Conservation (phyloP, 2,329 filamentous ascomycete species). For the Diaporthe sp. region DNA sequence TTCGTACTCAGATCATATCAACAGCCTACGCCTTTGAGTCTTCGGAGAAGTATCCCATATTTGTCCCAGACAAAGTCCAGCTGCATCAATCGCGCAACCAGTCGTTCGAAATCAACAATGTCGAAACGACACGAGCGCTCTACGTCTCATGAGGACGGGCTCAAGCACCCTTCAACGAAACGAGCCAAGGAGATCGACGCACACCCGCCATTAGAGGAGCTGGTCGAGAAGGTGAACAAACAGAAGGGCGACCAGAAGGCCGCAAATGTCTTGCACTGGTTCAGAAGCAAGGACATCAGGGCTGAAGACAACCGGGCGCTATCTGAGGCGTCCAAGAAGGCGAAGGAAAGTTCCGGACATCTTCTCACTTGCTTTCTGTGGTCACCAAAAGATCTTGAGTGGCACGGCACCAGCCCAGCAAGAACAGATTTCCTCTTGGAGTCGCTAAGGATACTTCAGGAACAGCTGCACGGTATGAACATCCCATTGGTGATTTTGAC, state of each 20-base stretch:
- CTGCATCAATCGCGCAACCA: neutral
- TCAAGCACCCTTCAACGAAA: constrained; percentile 47
- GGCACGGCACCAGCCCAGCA: constrained; percentile 47
- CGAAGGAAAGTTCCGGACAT: constrained; percentile 36
- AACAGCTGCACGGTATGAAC: constrained; percentile 42
- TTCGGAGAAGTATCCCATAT: accelerated
- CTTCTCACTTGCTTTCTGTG: constrained; percentile 46
- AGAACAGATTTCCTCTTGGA: constrained; percentile 46
- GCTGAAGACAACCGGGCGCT: constrained; percentile 46
- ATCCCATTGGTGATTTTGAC: constrained; percentile 45
- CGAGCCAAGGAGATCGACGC: constrained; percentile 47
- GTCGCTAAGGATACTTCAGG: constrained; percentile 42
- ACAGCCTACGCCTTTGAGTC: accelerated
- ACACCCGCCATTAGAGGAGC: constrained; percentile 42
- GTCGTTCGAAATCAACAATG: constrained; percentile 20
- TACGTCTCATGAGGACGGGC: constrained; percentile 43
- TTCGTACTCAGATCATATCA: neutral
- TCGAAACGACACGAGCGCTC: constrained; percentile 44
- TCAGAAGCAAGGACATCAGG: constrained; percentile 47
- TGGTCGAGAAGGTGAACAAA: constrained; percentile 39
- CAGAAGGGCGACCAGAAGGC: constrained; percentile 26
- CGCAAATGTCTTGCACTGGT: constrained; percentile 46
- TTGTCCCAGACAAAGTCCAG: accelerated
- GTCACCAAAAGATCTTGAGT: constrained; percentile 46
- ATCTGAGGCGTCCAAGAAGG: constrained; percentile 44